Conservation (phyloP, 352 stramenopile species). For the Pythium dissotocum region DNA sequence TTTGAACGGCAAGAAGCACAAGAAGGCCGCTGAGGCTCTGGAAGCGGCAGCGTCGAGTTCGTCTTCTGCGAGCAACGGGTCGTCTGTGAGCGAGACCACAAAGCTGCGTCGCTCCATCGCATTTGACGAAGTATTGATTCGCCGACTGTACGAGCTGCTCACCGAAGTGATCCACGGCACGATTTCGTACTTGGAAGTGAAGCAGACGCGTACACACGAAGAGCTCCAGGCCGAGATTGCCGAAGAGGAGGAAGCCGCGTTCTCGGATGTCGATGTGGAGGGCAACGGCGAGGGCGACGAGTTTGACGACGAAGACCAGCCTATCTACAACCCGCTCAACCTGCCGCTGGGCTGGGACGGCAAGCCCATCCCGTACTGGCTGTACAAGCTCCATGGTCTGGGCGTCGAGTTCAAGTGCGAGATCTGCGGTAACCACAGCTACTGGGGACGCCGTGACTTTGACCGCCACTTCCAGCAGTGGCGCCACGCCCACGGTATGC, state of each 20-base stretch:
- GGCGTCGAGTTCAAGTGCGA: conserved; percentile 99
- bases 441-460: conserved; percentile 96
- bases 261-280: conserved; percentile 82
- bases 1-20: conserved; percentile 80
- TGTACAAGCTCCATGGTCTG: conserved; percentile 99
- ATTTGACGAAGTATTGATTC: conserved; percentile 73
- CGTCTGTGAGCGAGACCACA: not conserved
- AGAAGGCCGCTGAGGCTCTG: conserved; percentile 46
- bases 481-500: conserved; percentile 98
- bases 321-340: conserved; percentile 99
- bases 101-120: conserved; percentile 49
- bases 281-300: conserved; percentile 56
- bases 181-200: conserved; percentile 84
- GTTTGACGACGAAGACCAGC: conserved; percentile 92
- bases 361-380: conserved; percentile 99
- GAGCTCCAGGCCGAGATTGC: conserved; percentile 85
- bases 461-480: conserved; percentile 98
- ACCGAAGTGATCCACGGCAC: conserved; percentile 84
- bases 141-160: conserved; percentile 71
- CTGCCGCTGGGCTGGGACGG: conserved; percentile 98
- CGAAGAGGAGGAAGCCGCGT: conserved; percentile 85
- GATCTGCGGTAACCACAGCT: conserved; percentile 99
- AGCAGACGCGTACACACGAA: conserved; percentile 87
- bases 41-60: not conserved
- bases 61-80: not conserved